Percentiles rank a stretch among this genome's conserved stretches.
Conservation (phyloP, 306 rosid genomes). For the Styphnolobium japonicum region DNA sequence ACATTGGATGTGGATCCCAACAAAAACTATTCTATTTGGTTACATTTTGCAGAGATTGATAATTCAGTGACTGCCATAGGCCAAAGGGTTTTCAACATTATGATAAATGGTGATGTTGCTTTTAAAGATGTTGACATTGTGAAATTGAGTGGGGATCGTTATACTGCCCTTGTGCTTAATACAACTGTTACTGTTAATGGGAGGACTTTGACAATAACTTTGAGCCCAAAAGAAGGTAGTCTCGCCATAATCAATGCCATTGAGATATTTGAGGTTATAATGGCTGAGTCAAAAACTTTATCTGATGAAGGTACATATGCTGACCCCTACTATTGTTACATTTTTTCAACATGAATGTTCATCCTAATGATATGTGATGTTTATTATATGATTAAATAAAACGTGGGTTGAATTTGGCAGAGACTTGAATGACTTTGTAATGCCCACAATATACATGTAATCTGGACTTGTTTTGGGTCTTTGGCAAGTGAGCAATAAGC, state of each 20-base stretch:
- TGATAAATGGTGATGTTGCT: constrained; percentile 58
- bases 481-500: constrained; percentile 10
- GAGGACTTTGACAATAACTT: constrained; percentile 67
- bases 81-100: constrained; percentile 75
- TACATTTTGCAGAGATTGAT: constrained; percentile 92
- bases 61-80: constrained; percentile 50
- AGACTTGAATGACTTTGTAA: constrained; percentile 3
- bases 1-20: constrained; percentile 81
- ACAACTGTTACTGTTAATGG: constrained; percentile 69
- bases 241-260: constrained; percentile 78
- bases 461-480: background rate
- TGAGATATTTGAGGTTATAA: constrained; percentile 81
- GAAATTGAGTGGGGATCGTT: constrained; percentile 66
- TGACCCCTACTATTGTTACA: background rate
- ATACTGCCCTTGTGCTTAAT: constrained; percentile 82
- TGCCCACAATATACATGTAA: background rate
- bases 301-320: constrained; percentile 72
- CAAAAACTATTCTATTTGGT: constrained; percentile 89
- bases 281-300: constrained; percentile 62
- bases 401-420: constrained; percentile 5
- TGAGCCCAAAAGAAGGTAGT: constrained; percentile 57
- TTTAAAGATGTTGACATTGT: constrained; percentile 68
- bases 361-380: background rate
- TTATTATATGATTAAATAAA: constrained; percentile 5
- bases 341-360: background rate